Evolutionary conservation across 1,284 basidiomycete genomes (phyloP), one percentile per base, ranked within the genome.

Genomic region (Ganoderma meredithae): DNA sequence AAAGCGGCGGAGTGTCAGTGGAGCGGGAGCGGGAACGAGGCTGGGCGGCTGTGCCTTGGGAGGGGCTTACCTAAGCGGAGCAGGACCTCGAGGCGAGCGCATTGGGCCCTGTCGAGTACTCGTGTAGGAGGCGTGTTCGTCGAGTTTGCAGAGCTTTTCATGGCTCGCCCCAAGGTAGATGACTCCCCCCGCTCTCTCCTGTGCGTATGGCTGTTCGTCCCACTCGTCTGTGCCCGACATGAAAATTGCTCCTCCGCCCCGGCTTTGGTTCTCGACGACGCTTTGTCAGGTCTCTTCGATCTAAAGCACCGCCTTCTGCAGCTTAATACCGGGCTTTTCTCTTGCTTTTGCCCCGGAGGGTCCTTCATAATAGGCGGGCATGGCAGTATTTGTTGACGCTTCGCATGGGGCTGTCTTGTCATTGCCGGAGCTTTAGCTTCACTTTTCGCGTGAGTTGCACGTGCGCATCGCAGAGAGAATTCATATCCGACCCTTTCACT

Each of bases 101-200:
- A 61, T 66, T 64, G 40, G 56, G 68, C 36, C 65, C 52, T 40
- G 60, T 58, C 49, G 31, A 44, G 60, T 67, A 69, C 66, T 77
- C 77, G 75, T 79, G 77, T 76, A 71, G 63, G 72, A 69, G 69
- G 76, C 77, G 77, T 79, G 77, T 78, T 76, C 56, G 74, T 76
- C 74, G 76, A 72, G 71, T 71, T 59, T 71, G 76, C 78, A 75
- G 76, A 76, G 78, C 76, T 71, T 77, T 78, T 74, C 72, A 76
- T 69, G 70, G 69, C 64, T 44, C 60, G 64, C 68, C 72, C 72
- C 71, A 63, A 71, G 74, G 74, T 68, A 65, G 71, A 73, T 75
- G 70, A 70, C 71, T 72, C 63, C 74, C 69, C 66, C 73, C 73
- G 69, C 69, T 67, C 68, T 69, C 68, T 71, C 76, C 75, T 73